Evolutionary conservation across 345 rosid genomes (phyloP), one percentile per base, ranked within the genome.

Genomic region (Hibiscus tridactylites): DNA sequence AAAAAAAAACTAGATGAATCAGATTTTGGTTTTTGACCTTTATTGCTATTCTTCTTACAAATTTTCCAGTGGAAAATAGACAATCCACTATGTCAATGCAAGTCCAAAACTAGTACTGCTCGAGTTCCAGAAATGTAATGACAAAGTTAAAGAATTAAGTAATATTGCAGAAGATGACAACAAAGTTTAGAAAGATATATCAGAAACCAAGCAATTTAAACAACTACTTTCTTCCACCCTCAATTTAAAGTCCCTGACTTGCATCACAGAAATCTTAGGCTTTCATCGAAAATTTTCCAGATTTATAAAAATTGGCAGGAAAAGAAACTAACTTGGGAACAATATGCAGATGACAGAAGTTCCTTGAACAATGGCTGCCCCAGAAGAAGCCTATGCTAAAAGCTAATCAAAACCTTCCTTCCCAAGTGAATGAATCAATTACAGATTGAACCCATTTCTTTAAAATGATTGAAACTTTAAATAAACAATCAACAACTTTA

Each of bases 401-500:
- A 26, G 58, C 37, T 12, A 67, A 33, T 13, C 12, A 47, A 37
- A 26, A 26, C 21, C 39, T 26, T 12, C 17, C 42, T 15, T 26
- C 37, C 19, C 35, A 10, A 28, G 24, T 26, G 71, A 67, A 49
- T 46, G 9, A 24, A 67, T 13, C 39, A 46, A 47, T 49, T 24
- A 67, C 9, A 26, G 26, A 50, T 26, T 8, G 21, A 67, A 28
- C 7, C 59, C 58, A 4, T 65, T 49, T 50, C 66, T 42, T 21
- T 21, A 21, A 21, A 21, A 21, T 21, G 24, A 21, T 21, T 21
- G 24, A 21, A 21, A 21, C 24, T 21, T 21, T 21, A 21, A 0
- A 21, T 21, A 21, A 21, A 21, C 24, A 70, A 78, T 28, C 71
- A 53, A 19, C 62, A 65, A 73, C 54, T 71, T n/a, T 0, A 73